These are phyloP conservation scores for Jackrogersella minutella DNA, from an alignment of 495 filamentous ascomycete genomes.

Conservation along the genomic window DNA sequence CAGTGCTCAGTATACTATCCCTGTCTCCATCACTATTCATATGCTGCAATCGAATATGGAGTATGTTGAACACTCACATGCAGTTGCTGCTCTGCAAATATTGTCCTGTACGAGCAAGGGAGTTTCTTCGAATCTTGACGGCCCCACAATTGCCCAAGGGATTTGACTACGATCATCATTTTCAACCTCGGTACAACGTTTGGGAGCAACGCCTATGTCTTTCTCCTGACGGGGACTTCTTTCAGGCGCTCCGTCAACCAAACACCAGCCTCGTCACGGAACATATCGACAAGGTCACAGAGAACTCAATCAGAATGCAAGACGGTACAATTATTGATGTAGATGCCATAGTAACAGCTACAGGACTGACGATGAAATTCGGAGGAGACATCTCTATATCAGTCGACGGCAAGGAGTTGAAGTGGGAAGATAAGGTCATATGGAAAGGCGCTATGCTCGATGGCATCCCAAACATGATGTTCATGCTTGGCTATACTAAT, in stretches of 20 bases:
- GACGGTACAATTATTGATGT: constrained; percentile 66
- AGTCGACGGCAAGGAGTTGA: constrained; percentile 64
- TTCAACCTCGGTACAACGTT: constrained; percentile 73
- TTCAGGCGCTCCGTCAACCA: constrained; percentile 62
- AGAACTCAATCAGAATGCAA: constrained; percentile 63
- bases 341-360: constrained; percentile 80
- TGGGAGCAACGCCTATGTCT: constrained; percentile 80
- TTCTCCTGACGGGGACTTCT: constrained; percentile 78
- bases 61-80: background rate
- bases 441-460: constrained; percentile 70
- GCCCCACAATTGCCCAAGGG: constrained; percentile 60
- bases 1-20: background rate
- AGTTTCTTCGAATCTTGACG: constrained; percentile 54
- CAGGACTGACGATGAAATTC: constrained; percentile 68
- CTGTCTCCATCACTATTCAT: constrained; percentile 1
- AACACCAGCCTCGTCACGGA: constrained; percentile 72
- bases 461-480: constrained; percentile 64
- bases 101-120: constrained; percentile 62
- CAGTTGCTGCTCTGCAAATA: constrained; percentile 61
- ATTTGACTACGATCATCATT: constrained; percentile 69
- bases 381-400: constrained; percentile 58
- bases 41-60: constrained; percentile 2
- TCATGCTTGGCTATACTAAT: constrained; percentile 66
- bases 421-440: constrained; percentile 56
- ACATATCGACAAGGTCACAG: constrained; percentile 69